Conservation (phyloP, 768 basidiomycete genomes). For the Hysterangium stoloniferum region DNA sequence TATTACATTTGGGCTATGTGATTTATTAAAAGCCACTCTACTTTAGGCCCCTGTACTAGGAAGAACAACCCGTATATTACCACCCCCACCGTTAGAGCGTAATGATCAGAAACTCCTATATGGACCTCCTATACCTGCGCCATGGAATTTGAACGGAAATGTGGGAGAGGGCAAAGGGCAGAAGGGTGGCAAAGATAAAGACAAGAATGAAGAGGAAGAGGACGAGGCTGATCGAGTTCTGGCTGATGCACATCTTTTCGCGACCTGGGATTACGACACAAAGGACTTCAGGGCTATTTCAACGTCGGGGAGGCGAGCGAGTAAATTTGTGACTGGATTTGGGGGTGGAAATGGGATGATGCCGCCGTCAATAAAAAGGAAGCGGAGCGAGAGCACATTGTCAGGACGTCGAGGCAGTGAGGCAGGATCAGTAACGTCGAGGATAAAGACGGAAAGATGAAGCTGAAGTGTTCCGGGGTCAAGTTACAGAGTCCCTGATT, state of each 20-base stretch:
- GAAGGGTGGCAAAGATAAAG: conserved; percentile 18
- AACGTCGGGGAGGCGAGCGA: conserved; percentile 22
- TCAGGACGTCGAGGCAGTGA: neutral
- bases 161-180: conserved; percentile 22
- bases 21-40: neutral
- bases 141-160: conserved; percentile 24
- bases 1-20: conserved; percentile 1
- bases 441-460: conserved; percentile 5
- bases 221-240: conserved; percentile 30
- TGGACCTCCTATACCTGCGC: conserved; percentile 22
- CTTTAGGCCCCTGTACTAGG: conserved; percentile 44
- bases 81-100: conserved; percentile 57
- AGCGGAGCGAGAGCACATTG: neutral
- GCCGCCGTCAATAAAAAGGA: conserved; percentile 1
- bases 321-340: conserved; percentile 11
- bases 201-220: conserved; percentile 22
- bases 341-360: neutral
- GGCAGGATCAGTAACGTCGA: neutral
- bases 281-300: conserved; percentile 35
- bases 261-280: conserved; percentile 50
- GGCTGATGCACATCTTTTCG: conserved; percentile 45
- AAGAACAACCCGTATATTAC: conserved; percentile 54
- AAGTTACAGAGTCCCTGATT: no score
- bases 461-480: no score
- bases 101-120: conserved; percentile 39